Evolutionary conservation across 2,329 filamentous ascomycete genomes (phyloP).

Genomic region (Scleromitrula shiraiana): DNA sequence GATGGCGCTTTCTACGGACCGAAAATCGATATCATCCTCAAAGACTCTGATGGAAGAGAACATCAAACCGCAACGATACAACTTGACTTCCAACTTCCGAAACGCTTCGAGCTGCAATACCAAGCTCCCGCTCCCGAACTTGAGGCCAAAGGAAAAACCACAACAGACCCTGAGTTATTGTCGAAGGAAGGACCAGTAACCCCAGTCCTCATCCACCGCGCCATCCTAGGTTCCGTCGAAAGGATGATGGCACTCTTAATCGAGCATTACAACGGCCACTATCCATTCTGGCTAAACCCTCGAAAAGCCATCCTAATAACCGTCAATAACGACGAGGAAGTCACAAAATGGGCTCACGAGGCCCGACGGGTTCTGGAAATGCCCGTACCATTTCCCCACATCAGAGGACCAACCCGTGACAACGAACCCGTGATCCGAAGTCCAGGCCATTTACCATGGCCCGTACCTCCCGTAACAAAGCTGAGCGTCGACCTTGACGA

Average conservation of each 20-base stretch:
- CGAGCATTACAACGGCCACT: slow-evolving; percentile 71
- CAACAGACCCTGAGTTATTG: slow-evolving; percentile 40
- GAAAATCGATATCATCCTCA: slow-evolving; percentile 81
- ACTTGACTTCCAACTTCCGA: slow-evolving; percentile 82
- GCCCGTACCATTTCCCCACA: neutral
- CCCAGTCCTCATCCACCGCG: slow-evolving; percentile 78
- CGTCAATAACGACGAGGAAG: slow-evolving; percentile 49
- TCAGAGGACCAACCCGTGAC: neutral
- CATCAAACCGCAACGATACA: slow-evolving; percentile 87
- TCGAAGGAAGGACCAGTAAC: slow-evolving; percentile 50
- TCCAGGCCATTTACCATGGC: slow-evolving; percentile 15
- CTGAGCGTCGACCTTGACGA: slow-evolving; percentile 64
- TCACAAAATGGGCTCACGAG: slow-evolving; percentile 23
- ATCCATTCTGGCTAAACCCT: slow-evolving; percentile 85
- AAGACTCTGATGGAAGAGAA: slow-evolving; percentile 73
- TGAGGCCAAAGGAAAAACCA: slow-evolving; percentile 45
- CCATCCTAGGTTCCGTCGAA: slow-evolving; percentile 77
- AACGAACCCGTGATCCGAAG: neutral
- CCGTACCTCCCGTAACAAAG: slow-evolving; percentile 10
- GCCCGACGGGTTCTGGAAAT: slow-evolving; percentile 11
- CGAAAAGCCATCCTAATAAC: slow-evolving; percentile 68
- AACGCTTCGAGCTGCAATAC: slow-evolving; percentile 72
- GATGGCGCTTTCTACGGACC: slow-evolving; percentile 89
- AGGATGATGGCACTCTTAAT: slow-evolving; percentile 78
- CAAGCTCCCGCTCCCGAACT: slow-evolving; percentile 57